Evolutionary conservation across 306 rosid species (phyloP), one percentile per base, ranked within the genome.

Genomic region (Fragaria ananassa): DNA sequence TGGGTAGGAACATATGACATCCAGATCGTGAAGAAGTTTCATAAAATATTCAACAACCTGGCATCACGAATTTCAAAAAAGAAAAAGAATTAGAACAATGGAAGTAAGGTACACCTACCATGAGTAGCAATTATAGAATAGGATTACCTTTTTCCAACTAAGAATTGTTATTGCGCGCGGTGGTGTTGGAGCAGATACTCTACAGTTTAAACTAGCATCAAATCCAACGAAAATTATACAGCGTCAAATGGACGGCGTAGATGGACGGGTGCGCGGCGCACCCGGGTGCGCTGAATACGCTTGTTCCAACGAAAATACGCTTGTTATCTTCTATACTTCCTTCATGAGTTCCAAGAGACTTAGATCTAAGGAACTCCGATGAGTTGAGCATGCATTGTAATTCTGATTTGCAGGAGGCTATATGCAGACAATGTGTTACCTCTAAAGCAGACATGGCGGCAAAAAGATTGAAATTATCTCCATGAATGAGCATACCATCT

Each of bases 381-480:
- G 92, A 90, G 72, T 84, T 89, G 75, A 44, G 83, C 68, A 88
- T 80, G 81, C 73, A 23, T 61, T 84, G 88, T 76, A 95, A 83
- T 87, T 95, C 98, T 71, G 85, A 80, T 80, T 88, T 82, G 85
- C 98, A 90, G 44, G 88, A 83, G 34, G 88, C 88, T 85, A 92
- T 27, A 35, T 23, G 34, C 10, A 46, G 54, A 58, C 42, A 44
- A 75, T 10, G 79, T 56, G 39, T 71, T 85, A 95, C 98, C 98
- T 95, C 98, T 63, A 95, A 80, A 23, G 97, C 97, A 72, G 97
- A 92, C 98, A 95, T 92, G 77, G 98, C 98, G 56, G 98, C 89
- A 78, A 87, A 95, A 39, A 95, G 97, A 82, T 92, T 90, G 85
- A 95, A 95, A 83, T 90, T 95, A 39, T 92, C 97, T 7, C 97